These are phyloP conservation scores for Parietaria judaica DNA, from an alignment of 306 rosid genomes.

Conservation along the genomic window DNA sequence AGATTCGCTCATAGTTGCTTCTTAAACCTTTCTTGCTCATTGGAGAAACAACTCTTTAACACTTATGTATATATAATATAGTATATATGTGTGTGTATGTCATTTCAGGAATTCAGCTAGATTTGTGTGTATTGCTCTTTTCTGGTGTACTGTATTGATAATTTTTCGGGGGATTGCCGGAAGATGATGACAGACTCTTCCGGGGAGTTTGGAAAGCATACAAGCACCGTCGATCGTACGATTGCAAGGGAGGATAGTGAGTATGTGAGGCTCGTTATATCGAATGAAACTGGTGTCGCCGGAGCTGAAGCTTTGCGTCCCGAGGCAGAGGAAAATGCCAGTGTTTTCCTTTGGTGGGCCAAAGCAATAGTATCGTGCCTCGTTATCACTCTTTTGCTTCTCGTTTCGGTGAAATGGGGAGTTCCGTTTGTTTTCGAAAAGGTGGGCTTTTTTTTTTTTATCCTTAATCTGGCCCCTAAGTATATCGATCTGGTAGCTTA, in stretches of 20 bases:
- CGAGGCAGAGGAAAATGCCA: slow-evolving; percentile 39
- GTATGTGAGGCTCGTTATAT: slow-evolving; percentile 70
- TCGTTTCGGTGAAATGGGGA: slow-evolving; percentile 66
- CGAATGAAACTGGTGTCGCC: slow-evolving; percentile 43
- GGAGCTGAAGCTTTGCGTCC: slow-evolving; percentile 51
- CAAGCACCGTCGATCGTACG: slow-evolving; percentile 25
- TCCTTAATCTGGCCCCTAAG: no score
- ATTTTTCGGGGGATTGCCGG: neutral
- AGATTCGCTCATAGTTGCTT: no score
- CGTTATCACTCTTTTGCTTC: slow-evolving; percentile 28
- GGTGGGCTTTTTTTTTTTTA: slow-evolving; percentile 40
- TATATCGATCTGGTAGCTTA: neutral
- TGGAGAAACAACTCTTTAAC: no score
- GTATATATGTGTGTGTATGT: no score
- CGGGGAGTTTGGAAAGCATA: slow-evolving; percentile 40
- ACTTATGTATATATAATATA: no score
- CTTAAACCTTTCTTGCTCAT: no score
- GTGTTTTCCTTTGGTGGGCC: slow-evolving; percentile 63
- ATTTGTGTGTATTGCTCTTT: neutral
- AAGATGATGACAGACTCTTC: slow-evolving; percentile 48
- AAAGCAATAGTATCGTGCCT: slow-evolving; percentile 47
- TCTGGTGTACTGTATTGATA: neutral
- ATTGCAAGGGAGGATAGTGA: slow-evolving; percentile 58
- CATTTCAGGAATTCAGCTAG: neutral
- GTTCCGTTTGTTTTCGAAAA: slow-evolving; percentile 74